phyloP scores from a whole-genome alignment of 179 eudicot species.

The Corrigiola litoralis region DNA sequence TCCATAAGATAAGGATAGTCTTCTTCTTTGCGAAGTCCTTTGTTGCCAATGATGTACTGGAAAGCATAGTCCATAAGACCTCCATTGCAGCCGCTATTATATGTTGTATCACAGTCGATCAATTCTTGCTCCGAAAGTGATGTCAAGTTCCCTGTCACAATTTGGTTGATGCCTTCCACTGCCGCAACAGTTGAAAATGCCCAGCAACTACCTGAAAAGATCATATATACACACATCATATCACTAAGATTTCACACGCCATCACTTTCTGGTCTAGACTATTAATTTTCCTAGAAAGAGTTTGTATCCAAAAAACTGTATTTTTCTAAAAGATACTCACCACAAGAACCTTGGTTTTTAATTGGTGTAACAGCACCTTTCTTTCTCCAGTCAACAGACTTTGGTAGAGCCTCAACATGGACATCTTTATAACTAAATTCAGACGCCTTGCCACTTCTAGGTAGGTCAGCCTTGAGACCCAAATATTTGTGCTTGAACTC shows the following conservation, averaged over 20 bases:
- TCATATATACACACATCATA: background rate
- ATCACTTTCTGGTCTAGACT: too few species aligned
- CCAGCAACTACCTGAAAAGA: constrained; percentile 63
- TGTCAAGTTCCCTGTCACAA: constrained; percentile 64
- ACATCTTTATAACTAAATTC: constrained; percentile 51
- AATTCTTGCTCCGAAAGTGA: constrained; percentile 69
- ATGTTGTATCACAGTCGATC: constrained; percentile 58
- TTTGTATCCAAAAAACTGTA: too few species aligned
- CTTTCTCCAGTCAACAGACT: constrained; percentile 65
- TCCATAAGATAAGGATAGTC: constrained; percentile 79
- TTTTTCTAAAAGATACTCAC: constrained; percentile 34
- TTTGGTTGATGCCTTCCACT: constrained; percentile 76
- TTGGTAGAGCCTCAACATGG: constrained; percentile 39
- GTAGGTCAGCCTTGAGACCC: constrained; percentile 44
- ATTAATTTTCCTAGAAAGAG: too few species aligned
- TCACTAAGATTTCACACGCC: too few species aligned
- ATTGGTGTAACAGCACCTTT: constrained; percentile 65
- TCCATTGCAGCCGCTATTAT: constrained; percentile 66
- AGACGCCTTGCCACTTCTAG: constrained; percentile 34
- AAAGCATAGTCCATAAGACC: constrained; percentile 87
- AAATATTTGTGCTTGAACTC: constrained; percentile 59
- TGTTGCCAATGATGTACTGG: constrained; percentile 42
- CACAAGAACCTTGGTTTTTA: constrained; percentile 74
- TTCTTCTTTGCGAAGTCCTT: constrained; percentile 67
- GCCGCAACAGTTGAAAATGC: constrained; percentile 79